A percentile compares a stretch with the other conserved stretches of the same genome.
phyloP scores from a whole-genome alignment of 2,329 filamentous ascomycete species.

The Diaporthe nobilis region DNA sequence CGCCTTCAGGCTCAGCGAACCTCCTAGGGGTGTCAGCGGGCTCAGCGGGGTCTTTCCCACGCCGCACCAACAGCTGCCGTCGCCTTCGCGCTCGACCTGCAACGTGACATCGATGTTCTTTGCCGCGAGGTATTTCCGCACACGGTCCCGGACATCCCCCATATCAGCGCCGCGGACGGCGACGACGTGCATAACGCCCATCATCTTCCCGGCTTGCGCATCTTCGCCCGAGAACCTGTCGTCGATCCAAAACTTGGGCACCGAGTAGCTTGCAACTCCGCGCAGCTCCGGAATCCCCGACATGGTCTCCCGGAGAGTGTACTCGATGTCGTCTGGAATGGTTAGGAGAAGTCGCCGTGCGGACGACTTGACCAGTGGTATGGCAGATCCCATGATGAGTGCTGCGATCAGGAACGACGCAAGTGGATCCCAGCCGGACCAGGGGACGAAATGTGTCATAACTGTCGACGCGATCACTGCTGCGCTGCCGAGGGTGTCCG shows the following conservation, averaged over 20 bases:
- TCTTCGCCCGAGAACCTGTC: conserved; percentile 67
- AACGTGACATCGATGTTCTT: conserved; percentile 86
- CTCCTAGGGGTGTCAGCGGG: conserved; percentile 31
- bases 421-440: conserved; percentile 94
- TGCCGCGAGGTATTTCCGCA: conserved; percentile 77
- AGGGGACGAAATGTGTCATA: conserved; percentile 88
- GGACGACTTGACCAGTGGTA: conserved; percentile 88
- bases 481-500: conserved; percentile 93
- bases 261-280: conserved; percentile 88
- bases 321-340: conserved; percentile 87
- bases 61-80: conserved; percentile 74
- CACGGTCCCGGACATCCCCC: conserved; percentile 87
- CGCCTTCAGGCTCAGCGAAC: conserved; percentile 39
- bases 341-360: conserved; percentile 88
- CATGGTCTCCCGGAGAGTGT: conserved; percentile 87
- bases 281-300: conserved; percentile 85
- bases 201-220: conserved; percentile 66
- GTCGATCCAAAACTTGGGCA: conserved; percentile 93
- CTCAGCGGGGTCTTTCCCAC: conserved; percentile 55
- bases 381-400: conserved; percentile 91
- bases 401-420: conserved; percentile 95
- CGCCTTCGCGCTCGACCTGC: conserved; percentile 89
- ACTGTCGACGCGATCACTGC: conserved; percentile 94
- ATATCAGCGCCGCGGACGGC: conserved; percentile 79
- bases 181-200: conserved; percentile 90